Conservation (phyloP, 345 rosid species). For the Brassica incana region DNA sequence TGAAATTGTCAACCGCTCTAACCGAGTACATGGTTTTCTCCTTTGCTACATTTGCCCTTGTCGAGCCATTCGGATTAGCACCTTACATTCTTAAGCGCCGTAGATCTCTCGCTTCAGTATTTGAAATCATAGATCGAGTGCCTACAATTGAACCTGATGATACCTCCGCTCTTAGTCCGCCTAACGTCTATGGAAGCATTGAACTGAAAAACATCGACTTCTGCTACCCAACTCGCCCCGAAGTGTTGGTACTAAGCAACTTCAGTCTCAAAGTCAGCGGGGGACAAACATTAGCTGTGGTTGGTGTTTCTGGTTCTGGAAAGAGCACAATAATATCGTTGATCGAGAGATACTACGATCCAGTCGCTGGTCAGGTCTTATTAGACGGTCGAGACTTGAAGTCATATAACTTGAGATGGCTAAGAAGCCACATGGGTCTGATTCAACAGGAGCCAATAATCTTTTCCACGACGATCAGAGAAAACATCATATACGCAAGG, state of each 20-base stretch:
- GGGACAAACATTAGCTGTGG: constrained; percentile 95
- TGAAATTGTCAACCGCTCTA: constrained; percentile 72
- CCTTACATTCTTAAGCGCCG: constrained; percentile 98
- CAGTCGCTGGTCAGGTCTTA: constrained; percentile 94
- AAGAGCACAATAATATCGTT: constrained; percentile 97
- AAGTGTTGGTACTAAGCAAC: constrained; percentile 88
- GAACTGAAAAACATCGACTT: constrained; percentile 96
- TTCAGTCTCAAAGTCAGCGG: constrained; percentile 93
- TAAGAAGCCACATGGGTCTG: constrained; percentile 92
- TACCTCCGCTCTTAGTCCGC: constrained; percentile 77
- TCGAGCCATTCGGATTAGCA: constrained; percentile 99
- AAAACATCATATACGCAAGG: constrained; percentile 95
- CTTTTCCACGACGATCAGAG: constrained; percentile 92
- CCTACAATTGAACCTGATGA: constrained; percentile 98
- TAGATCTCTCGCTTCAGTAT: constrained; percentile 83
- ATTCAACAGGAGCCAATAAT: constrained; percentile 98
- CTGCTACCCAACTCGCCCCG: constrained; percentile 91
- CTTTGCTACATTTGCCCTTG: constrained; percentile 97
- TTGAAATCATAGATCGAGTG: constrained; percentile 92
- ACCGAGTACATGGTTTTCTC: constrained; percentile 97
- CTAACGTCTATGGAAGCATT: constrained; percentile 93
- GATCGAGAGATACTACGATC: constrained; percentile 94
- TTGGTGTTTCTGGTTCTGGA: constrained; percentile 99
- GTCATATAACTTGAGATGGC: constrained; percentile 87
- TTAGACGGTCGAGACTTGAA: constrained; percentile 89